Evolutionary conservation across 2,329 filamentous ascomycete species (phyloP), one percentile per base, ranked within the genome.

Genomic region (Harringtonia aguacate): DNA sequence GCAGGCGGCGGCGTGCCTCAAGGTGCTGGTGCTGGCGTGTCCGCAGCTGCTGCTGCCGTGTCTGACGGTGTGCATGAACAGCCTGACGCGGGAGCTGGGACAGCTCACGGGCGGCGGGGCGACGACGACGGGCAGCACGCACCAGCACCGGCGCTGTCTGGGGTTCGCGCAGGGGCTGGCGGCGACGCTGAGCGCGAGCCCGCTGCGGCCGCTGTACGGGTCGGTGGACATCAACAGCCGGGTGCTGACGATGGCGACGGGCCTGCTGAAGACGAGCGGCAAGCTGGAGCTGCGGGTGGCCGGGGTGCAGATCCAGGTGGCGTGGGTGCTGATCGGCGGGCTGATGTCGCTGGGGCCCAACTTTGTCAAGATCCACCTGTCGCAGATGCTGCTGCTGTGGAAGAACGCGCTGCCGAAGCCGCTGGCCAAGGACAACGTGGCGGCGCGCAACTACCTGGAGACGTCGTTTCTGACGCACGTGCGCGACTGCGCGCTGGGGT

Each of bases 341-440:
- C 68, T 98, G 44, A 97, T 97, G 90, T 88, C 89, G 1, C 73
- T 98, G 1, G 92, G 92, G 0, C 90, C 92, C 4, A 97, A 95
- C 61, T 98, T 98, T 61, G 90, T 97, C 62, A 98, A 98, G 65
- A 97, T 97, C 21, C 92, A 98, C 62, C 73, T 98, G 8, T 90
- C 89, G 3, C 92, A 98, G 58, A 72, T 98, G 20, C 78, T 98
- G 45, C 68, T 98, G 9, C 69, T 98, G 8, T 98, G 92, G 92
- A 95, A 95, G 63, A 98, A 97, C 61, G 90, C 92, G 0, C 72
- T 98, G 12, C 90, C 94, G 1, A 95, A 94, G 56, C 90, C 94
- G 7, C 65, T 97, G n/a, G 82, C 87, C 29, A 94, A 88, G 60
- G 90, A 97, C 53, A 94, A 92, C 52, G 86, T 87, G 41, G 78